These are phyloP conservation scores for Lipomyces spencermartinsiae DNA, from an alignment of 805 yeast species.

Conservation along the genomic window DNA sequence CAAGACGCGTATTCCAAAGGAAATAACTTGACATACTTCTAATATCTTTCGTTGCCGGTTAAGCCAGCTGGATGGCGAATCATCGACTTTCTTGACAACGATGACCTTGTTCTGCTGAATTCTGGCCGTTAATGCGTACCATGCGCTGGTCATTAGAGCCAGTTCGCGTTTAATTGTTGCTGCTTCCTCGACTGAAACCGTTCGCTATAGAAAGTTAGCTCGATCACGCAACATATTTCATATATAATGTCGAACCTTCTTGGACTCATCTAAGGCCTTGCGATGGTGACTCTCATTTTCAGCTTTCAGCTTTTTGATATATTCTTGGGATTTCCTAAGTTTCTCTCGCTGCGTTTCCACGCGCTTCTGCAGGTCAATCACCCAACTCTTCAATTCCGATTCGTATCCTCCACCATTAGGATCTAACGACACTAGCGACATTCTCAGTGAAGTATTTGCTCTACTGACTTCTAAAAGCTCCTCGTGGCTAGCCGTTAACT, in stretches of 20 bases:
- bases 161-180: constrained; percentile 34
- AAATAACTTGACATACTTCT: constrained; percentile 30
- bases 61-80: constrained; percentile 43
- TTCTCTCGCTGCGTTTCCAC: constrained; percentile 32
- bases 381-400: constrained; percentile 36
- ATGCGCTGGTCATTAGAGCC: constrained; percentile 42
- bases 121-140: constrained; percentile 42
- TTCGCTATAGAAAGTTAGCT: not conserved
- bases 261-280: not conserved
- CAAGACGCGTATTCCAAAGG: constrained; percentile 2
- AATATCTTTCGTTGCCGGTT: constrained; percentile 41
- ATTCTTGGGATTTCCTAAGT: constrained; percentile 29
- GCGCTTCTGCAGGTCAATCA: constrained; percentile 33
- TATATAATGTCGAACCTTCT: not conserved
- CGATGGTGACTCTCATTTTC: constrained; percentile 19
- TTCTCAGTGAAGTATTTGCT: constrained; percentile 33
- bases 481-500: constrained; percentile 29
- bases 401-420: constrained; percentile 25
- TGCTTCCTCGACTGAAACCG: constrained; percentile 30
- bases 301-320: constrained; percentile 24
- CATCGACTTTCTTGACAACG: constrained; percentile 39
- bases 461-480: constrained; percentile 35
- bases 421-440: constrained; percentile 32
- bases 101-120: constrained; percentile 42
- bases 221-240: not conserved